phyloP scores from a whole-genome alignment of 441 rosid genomes.

The Gossypium trilobum region DNA sequence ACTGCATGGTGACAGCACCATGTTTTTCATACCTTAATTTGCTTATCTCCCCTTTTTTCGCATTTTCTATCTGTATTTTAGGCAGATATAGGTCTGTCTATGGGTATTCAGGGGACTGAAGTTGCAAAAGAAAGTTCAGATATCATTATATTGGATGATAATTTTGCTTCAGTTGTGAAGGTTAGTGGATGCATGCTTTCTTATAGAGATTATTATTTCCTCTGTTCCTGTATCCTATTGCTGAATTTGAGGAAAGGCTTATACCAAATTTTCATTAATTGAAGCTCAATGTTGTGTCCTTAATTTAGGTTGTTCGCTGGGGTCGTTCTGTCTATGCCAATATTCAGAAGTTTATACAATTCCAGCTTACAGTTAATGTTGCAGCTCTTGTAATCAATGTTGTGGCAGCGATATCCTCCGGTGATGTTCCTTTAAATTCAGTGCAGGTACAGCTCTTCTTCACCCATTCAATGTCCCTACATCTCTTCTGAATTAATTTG shows the following conservation, averaged over 20 bases:
- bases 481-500: not conserved
- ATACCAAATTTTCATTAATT: not conserved
- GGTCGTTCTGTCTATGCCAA: conserved; percentile 97
- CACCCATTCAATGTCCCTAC: conserved; percentile 5
- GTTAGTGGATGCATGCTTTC: conserved; percentile 30
- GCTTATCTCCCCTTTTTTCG: not conserved
- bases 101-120: conserved; percentile 97
- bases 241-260: not conserved
- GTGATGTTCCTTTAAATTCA: conserved; percentile 85
- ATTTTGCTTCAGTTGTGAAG: conserved; percentile 94
- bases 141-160: conserved; percentile 86
- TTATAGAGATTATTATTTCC: not conserved
- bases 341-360: conserved; percentile 94
- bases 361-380: conserved; percentile 93
- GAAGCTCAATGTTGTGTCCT: conserved; percentile 11
- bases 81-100: conserved; percentile 97
- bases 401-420: conserved; percentile 82
- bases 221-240: not conserved
- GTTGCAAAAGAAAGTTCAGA: conserved; percentile 95
- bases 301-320: conserved; percentile 81
- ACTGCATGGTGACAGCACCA: not conserved
- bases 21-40: not conserved
- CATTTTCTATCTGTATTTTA: conserved; percentile 26
- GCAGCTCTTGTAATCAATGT: conserved; percentile 90
- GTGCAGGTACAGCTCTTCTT: conserved; percentile 59